Evolutionary conservation across 2,329 filamentous ascomycete genomes (phyloP), one percentile per base, ranked within the genome.

Genomic region (Rutstroemia sydowiana): DNA sequence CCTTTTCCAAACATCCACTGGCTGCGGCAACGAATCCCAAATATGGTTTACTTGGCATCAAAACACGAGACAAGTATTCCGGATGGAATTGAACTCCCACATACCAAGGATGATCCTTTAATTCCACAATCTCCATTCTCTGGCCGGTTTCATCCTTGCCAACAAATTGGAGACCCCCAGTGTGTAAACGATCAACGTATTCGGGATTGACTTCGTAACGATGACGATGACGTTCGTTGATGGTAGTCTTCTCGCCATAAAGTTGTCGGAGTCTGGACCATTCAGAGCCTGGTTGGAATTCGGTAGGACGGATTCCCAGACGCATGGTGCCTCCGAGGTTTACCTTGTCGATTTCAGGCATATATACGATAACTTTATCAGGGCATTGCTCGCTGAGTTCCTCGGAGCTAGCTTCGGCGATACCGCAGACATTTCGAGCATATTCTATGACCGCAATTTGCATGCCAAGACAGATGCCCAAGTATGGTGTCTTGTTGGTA

Each of bases 371-470:
- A 26, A 88, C 60, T 39, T 58, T 55, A 21, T 67, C 61, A 1
- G 49, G n/a, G 21, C 54, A 59, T 14, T 66, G 53, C 9, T 70
- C 67, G n/a, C 58, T 54, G 3, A 67, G 48, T 45, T 68, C 65
- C 7, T 56, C 55, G 1, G 64, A 66, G 14, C 49, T 58, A 13
- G 65, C 65, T 40, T 73, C 70, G 3, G 72, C 62, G 56, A 90
- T 75, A 26, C 79, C 79, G 69, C 82, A 87, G 1, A 92, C 73
- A 59, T 88, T 83, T 39, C 90, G 82, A 1, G 90, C 89, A 61
- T 82, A 88, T 69, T 97, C 91, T 60, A 96, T 86, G 43, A 95
- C 89, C 18, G 92, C 90, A 43, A 95, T 79, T 68, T 97, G 93
- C 59, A 66, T 62, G 5, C 63, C 62, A 20, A 96, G 75, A 67